A percentile compares a stretch with the other conserved stretches of the same genome.
Conservation (phyloP, 1,139 yeast genomes). For the Nakaseomyces nivariensis region DNA sequence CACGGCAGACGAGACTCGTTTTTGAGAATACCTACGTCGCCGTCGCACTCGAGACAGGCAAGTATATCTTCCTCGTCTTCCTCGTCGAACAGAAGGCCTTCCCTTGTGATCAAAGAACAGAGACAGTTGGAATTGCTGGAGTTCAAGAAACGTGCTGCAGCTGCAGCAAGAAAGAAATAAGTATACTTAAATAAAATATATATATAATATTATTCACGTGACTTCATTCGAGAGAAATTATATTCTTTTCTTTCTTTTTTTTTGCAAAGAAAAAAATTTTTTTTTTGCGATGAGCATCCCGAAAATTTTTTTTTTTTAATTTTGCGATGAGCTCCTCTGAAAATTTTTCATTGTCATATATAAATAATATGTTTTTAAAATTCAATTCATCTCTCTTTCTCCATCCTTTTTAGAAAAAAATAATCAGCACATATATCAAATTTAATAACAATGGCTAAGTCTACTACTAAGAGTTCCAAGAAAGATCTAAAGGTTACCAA, state of each 20-base stretch:
- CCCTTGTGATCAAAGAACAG: slow-evolving; percentile 1
- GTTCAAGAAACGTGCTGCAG: neutral
- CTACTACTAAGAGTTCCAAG: slow-evolving; percentile 12
- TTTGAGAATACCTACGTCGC: neutral
- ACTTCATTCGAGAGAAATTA: too few species aligned
- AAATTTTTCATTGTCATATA: neutral
- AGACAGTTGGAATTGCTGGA: slow-evolving; percentile 1
- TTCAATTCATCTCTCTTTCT: neutral
- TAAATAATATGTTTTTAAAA: neutral
- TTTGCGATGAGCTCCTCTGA: neutral
- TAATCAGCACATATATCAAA: neutral
- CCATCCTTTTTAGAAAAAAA: neutral
- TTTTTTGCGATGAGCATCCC: slow-evolving; percentile 1
- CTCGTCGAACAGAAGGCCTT: slow-evolving; percentile 1
- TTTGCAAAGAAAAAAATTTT: neutral
- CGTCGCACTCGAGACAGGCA: slow-evolving; percentile 1
- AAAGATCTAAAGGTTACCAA: slow-evolving; percentile 6
- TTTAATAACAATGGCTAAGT: slow-evolving; percentile 17
- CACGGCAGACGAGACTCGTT: slow-evolving; percentile 1
- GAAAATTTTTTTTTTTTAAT: neutral
- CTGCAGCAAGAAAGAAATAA: neutral
- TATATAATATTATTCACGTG: neutral
- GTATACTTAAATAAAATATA: neutral
- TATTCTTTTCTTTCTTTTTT: slow-evolving; percentile 7
- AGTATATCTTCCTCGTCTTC: neutral